These are phyloP conservation scores for Pittosporum tobira DNA, from an alignment of 129 eudicot genomes.

Conservation along the genomic window DNA sequence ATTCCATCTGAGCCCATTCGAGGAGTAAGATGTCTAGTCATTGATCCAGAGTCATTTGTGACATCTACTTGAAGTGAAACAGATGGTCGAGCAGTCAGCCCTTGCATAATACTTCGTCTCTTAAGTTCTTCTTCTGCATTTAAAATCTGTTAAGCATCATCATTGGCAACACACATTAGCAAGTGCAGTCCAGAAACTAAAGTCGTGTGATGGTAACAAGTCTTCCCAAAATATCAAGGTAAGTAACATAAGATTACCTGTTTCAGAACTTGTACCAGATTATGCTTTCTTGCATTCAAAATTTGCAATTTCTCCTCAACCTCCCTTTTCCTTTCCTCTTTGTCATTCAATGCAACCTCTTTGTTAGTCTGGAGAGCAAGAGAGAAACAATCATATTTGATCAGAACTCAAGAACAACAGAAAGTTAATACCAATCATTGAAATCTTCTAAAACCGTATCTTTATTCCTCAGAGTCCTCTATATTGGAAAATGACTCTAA, in stretches of 20 bases:
- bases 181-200: background rate
- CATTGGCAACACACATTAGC: conserved; percentile 6
- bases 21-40: conserved; percentile 61
- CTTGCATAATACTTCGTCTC: conserved; percentile 53
- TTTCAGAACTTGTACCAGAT: conserved; percentile 75
- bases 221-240: conserved; percentile 1
- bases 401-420: background rate
- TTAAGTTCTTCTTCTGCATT: conserved; percentile 86
- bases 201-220: background rate
- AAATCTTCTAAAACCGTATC: too few relatives aligned
- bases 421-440: background rate
- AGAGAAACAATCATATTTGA: background rate
- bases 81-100: conserved; percentile 37
- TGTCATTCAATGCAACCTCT: conserved; percentile 33
- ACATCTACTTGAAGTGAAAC: conserved; percentile 73
- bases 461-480: too few relatives aligned
- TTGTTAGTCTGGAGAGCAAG: conserved; percentile 26
- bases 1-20: conserved; percentile 61
- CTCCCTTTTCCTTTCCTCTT: conserved; percentile 63
- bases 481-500: too few relatives aligned
- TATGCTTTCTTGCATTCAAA: conserved; percentile 74
- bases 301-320: conserved; percentile 68
- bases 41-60: conserved; percentile 65
- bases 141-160: conserved; percentile 45
- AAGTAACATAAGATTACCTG: conserved; percentile 42